Evolutionary conservation across 2,329 filamentous ascomycete species (phyloP).

Genomic region (Falciphora oryzae): DNA sequence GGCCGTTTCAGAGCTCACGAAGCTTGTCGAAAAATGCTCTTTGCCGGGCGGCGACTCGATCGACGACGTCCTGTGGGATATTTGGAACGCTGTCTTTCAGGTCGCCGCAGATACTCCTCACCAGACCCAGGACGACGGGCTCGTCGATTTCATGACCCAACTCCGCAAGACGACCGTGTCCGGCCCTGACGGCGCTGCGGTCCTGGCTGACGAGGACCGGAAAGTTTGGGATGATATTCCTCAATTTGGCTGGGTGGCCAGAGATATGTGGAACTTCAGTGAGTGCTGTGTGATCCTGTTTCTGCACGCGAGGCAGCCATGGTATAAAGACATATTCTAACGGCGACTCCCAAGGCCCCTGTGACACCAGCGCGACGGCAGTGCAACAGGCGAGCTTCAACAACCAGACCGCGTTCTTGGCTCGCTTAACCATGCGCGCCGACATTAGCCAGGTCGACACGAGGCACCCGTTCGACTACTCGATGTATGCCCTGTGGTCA

Average conservation of each 20-base stretch:
- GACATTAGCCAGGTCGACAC: slow-evolving; percentile 1
- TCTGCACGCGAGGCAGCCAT: not conserved
- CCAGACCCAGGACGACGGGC: slow-evolving; percentile 15
- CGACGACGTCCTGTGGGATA: slow-evolving; percentile 18
- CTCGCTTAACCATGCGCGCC: slow-evolving; percentile 20
- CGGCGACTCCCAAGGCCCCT: slow-evolving; percentile 13
- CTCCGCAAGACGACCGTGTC: slow-evolving; percentile 16
- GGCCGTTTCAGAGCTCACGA: not conserved
- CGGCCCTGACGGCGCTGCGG: slow-evolving; percentile 15
- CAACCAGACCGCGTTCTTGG: slow-evolving; percentile 21
- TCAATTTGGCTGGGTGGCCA: slow-evolving; percentile 20
- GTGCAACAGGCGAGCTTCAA: slow-evolving; percentile 13
- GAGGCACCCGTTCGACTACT: slow-evolving; percentile 20
- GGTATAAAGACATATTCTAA: not conserved
- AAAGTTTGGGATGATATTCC: slow-evolving; percentile 25
- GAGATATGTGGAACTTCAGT: slow-evolving; percentile 25
- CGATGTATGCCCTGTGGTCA: slow-evolving; percentile 23
- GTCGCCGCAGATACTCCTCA: slow-evolving; percentile 17
- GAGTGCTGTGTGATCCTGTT: slow-evolving; percentile 1
- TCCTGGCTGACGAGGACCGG: slow-evolving; percentile 16
- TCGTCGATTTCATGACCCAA: slow-evolving; percentile 19
- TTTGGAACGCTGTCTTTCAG: slow-evolving; percentile 19
- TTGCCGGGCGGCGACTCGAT: slow-evolving; percentile 4
- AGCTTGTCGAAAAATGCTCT: slow-evolving; percentile 14
- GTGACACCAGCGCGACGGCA: slow-evolving; percentile 14